Conservation (phyloP, 1,139 yeast genomes). For the Yamadazyma trypodendri region DNA sequence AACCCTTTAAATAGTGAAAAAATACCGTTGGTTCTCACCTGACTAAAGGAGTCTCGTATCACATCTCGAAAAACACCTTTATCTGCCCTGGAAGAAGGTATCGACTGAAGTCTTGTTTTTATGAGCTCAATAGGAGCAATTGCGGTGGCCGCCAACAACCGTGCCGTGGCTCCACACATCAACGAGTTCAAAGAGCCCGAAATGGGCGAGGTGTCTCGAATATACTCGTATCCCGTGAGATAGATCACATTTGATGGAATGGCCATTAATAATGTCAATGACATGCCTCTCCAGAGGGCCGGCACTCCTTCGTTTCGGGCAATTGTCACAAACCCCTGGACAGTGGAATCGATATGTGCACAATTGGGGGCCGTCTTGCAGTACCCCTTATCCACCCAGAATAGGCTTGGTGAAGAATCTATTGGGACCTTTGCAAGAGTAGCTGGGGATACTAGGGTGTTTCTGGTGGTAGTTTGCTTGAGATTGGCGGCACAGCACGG, state of each 20-base stretch:
- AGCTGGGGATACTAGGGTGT: constrained; percentile 1
- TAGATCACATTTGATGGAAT: constrained; percentile 91
- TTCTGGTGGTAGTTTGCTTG: constrained; percentile 3
- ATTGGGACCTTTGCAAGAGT: background rate
- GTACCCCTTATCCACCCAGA: constrained; percentile 42
- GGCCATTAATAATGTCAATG: constrained; percentile 83
- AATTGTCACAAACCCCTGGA: constrained; percentile 70
- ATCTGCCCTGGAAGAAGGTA: constrained; percentile 47
- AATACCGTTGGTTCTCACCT: constrained; percentile 59
- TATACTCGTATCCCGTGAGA: constrained; percentile 88
- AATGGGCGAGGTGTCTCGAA: constrained; percentile 74
- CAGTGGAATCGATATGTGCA: constrained; percentile 52
- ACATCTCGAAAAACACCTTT: constrained; percentile 47
- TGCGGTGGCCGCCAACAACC: constrained; percentile 79
- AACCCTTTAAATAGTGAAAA: constrained; percentile 78
- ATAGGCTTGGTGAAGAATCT: constrained; percentile 24
- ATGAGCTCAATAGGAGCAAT: constrained; percentile 87
- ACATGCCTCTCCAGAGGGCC: constrained; percentile 88
- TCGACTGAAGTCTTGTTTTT: constrained; percentile 86
- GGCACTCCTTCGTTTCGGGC: constrained; percentile 67
- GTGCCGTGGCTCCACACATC: constrained; percentile 81
- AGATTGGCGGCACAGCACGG: constrained; percentile 26
- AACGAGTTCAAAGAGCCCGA: constrained; percentile 64
- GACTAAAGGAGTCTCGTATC: constrained; percentile 53
- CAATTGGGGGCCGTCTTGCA: constrained; percentile 36